Base-by-base conservation (phyloP, 495 filamentous ascomycete species). In the Lepraria neglecta region DNA sequence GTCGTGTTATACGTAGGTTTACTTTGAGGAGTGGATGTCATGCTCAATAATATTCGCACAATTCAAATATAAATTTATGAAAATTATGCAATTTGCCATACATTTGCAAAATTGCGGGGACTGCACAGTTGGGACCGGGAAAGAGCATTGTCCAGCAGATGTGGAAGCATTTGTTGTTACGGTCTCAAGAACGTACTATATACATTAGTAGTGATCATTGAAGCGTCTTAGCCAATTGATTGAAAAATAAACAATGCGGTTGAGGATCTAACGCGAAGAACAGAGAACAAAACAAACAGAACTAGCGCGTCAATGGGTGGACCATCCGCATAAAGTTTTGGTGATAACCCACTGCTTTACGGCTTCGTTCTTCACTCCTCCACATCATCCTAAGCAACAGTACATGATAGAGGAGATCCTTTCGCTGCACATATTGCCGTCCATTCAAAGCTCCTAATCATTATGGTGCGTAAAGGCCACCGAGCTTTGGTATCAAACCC, bases 261-360 rank as follows among this genome's bases (percentile, higher is more conserved):
- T 46, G 14, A 15, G 19, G 5, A 0, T 46, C 17, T 44, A 19
- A 28, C 51, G 51, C 51, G 51, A 54, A 38, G 17, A 31, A 9
- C 28, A 31, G 4, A 12, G 7, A 53, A 31, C 50, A 53, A 38
- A 54, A 54, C 51, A 54, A n/a, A 54, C 51, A 35, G 35, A 38
- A 38, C 31, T 54, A 54, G 30, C 51, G 51, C 51, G 51, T 54
- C 51, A n/a, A 19, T 54, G 35, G 51, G 51, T n/a, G 27, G 51
- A 54, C 51, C n/a, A 10, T 11, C 31, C 19, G 30, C 31, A 54
- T 54, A 54, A 54, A 54, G 51, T 10, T 19, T 38, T 33, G 51
- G 28, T 53, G 27, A 19, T 19, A 53, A 19, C 17, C 28, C 6
- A n/a, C 15, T 17, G n/a, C 31, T 1, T 51, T 28, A 28, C 12